Base-by-base conservation (phyloP, 2,329 filamentous ascomycete genomes). In the Rachicladosporium sp. region DNA sequence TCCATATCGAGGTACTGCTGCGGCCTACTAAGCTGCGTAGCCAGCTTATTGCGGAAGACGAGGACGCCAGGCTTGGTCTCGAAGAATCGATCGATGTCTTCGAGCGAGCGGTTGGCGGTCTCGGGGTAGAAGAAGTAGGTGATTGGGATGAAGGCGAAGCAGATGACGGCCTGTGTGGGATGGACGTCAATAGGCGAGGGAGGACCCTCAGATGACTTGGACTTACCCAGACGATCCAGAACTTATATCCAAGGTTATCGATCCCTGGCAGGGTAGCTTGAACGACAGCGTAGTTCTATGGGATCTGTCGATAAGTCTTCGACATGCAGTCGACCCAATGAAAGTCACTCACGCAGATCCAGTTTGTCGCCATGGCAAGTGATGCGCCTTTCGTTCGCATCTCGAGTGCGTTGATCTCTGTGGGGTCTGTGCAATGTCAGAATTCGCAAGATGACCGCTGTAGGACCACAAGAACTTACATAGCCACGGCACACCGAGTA, bases 71-170 rank as follows among this genome's bases (percentile, higher is more conserved):
- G 47, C 6, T 42, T 38, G n/a, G 52, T 46, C 31, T 54, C 51
- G 38, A 63, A 64, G 44, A 62, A 61, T 4, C 59, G 53, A 32
- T 51, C 49, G 29, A 50, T 50, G 29, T 50, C 50, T 47, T 71
- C 68, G 5, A 71, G 56, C 0, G 67, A 64, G 7, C 62, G 57
- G 35, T 65, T 57, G 4, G 63, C 64, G 3, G 73, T 74, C 51
- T 75, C 72, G 0, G 71, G 71, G 40, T 71, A 71, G 33, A 73
- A 60, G 42, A 68, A 59, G 49, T 66, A 72, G 4, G 69, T 64
- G 31, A 69, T 61, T 2, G 70, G 70, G 33, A 74, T 50, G 42
- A 74, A 71, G 11, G 60, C 57, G 30, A 65, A 68, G 56, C 71
- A 73, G 49, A 71, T 64, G n/a, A 65, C 62, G 2, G 69, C 38